Percentiles rank a stretch among this genome's conserved stretches.
Evolutionary conservation across 805 yeast species (phyloP).

Genomic region (Metschnikowia matae): DNA sequence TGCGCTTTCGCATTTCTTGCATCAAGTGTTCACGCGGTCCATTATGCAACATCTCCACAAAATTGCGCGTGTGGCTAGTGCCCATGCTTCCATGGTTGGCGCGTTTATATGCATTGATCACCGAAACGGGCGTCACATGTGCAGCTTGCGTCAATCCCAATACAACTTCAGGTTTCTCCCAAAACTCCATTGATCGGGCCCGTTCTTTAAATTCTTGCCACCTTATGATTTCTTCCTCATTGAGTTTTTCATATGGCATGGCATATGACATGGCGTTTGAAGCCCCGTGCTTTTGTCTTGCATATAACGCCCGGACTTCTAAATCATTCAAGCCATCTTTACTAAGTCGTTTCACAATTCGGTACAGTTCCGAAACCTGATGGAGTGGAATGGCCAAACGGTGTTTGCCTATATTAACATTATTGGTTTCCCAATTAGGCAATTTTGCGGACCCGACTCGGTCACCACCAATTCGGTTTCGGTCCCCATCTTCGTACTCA

Average conservation of each 20-base stretch:
- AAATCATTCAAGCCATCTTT: slow-evolving; percentile 6
- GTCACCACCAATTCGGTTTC: too few relatives aligned
- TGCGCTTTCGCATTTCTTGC: neutral
- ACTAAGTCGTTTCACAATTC: slow-evolving; percentile 15
- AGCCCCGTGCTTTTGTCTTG: neutral
- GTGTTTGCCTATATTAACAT: neutral
- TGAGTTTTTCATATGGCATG: slow-evolving; percentile 2
- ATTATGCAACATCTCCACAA: neutral
- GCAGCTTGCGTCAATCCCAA: neutral
- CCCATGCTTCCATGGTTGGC: neutral
- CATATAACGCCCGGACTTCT: slow-evolving; percentile 12
- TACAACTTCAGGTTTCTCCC: neutral
- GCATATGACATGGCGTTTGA: slow-evolving; percentile 1
- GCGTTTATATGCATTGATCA: neutral
- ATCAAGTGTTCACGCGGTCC: slow-evolving; percentile 2
- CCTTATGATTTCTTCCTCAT: neutral
- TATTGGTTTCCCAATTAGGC: neutral
- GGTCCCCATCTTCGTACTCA: neutral
- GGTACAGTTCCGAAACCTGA: slow-evolving; percentile 12
- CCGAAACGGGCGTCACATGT: neutral
- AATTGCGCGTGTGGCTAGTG: neutral
- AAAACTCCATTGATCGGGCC: neutral
- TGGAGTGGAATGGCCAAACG: slow-evolving; percentile 8
- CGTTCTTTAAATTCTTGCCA: neutral
- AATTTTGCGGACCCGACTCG: neutral